phyloP scores from a whole-genome alignment of 2,329 filamentous ascomycete genomes.

The Aschersonia sp. region DNA sequence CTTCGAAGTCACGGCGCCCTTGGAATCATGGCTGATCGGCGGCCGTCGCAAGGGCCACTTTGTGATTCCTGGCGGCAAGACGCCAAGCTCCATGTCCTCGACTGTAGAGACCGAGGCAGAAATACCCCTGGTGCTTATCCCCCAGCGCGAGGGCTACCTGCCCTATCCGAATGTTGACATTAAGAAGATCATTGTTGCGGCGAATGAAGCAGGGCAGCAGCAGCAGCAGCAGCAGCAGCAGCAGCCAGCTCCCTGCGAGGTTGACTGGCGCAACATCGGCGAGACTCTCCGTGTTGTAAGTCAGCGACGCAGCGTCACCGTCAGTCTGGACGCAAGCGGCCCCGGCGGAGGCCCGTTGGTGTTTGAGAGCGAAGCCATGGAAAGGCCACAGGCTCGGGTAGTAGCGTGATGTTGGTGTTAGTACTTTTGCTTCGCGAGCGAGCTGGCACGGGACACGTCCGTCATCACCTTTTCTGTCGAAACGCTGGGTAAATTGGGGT shows the following conservation, averaged over 20 bases:
- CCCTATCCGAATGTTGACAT: conserved; percentile 70
- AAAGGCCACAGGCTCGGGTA: conserved; percentile 17
- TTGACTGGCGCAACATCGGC: conserved; percentile 64
- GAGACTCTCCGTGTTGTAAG: conserved; percentile 63
- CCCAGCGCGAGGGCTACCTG: conserved; percentile 64
- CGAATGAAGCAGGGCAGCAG: background rate
- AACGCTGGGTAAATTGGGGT: too few relatives aligned
- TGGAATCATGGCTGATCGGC: conserved; percentile 73
- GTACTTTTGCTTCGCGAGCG: too few relatives aligned
- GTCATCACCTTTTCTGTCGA: too few relatives aligned
- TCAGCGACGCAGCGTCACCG: conserved; percentile 56
- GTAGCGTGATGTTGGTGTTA: conserved; percentile 14
- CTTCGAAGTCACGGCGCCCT: conserved; percentile 63
- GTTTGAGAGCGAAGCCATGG: conserved; percentile 39
- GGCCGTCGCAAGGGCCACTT: conserved; percentile 72
- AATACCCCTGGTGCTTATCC: conserved; percentile 63
- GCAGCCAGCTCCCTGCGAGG: conserved; percentile 43
- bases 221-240: conserved; percentile 8
- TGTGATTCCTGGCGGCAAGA: conserved; percentile 30
- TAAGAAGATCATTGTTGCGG: conserved; percentile 31
- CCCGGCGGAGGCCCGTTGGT: conserved; percentile 51
- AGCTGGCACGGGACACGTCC: too few relatives aligned
- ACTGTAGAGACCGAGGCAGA: conserved; percentile 36
- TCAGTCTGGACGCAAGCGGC: conserved; percentile 55
- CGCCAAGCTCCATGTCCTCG: conserved; percentile 26